Conservation (phyloP, 2,329 filamentous ascomycete genomes). For the Tothia fuscella region DNA sequence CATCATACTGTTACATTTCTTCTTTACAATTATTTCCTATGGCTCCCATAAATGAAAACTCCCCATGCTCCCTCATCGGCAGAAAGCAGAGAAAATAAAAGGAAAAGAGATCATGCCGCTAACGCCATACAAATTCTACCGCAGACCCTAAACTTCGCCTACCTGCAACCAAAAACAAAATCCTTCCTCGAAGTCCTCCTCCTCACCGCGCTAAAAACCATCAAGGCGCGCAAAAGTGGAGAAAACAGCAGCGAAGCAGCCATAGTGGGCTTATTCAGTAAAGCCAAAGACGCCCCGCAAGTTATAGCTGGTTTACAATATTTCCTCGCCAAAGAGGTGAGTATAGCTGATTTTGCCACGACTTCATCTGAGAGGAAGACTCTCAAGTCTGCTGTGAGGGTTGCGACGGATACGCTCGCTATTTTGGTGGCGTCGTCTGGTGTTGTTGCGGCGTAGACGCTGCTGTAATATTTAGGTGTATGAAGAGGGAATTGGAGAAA, state of each 20-base stretch:
- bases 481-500: too few species aligned
- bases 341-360: constrained; percentile 2
- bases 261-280: constrained; percentile 55
- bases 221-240: constrained; percentile 28
- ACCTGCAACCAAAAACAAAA: constrained; percentile 62
- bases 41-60: too few species aligned
- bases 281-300: constrained; percentile 50
- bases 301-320: constrained; percentile 66
- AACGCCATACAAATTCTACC: background rate
- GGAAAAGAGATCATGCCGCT: background rate
- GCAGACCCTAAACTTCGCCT: constrained; percentile 63
- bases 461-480: too few species aligned
- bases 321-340: constrained; percentile 53
- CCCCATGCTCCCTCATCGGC: background rate
- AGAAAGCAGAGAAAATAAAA: too few species aligned
- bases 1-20: background rate
- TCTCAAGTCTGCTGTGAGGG: background rate
- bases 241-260: constrained; percentile 16
- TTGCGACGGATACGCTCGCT: background rate
- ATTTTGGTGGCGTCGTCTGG: too few species aligned
- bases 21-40: too few species aligned
- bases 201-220: constrained; percentile 46
- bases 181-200: constrained; percentile 73
- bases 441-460: too few species aligned
- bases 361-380: constrained; percentile 1